Base-by-base conservation (phyloP, 2,329 filamentous ascomycete species). In the Calonectria pseudoturangicola region DNA sequence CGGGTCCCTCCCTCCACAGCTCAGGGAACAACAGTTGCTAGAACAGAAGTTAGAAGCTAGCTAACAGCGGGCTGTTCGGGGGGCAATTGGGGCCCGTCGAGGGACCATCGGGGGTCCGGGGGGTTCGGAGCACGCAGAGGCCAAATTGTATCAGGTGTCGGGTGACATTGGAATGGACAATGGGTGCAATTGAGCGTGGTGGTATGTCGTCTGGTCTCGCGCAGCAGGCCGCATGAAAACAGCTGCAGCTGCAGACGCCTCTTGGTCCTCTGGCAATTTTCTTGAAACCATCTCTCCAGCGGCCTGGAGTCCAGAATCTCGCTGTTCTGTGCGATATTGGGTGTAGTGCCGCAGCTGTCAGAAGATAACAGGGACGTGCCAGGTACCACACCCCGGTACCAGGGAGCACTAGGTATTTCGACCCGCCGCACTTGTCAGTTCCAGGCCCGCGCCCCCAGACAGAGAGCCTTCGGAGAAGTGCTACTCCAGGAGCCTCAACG, bases 391-490 rank as follows among this genome's bases (percentile, higher is more conserved):
- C 58, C 30, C 45, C 30, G 33, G 43, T 30, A 48, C 27, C 36
- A 39, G 64, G 18, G 21, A 65, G 62, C 62, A 50, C 47, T 56
- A 66, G 39, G 58, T 47, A 43, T 36, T 8, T 51, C 33, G 63
- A 62, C 51, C 62, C 68, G 69, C 64, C 47, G 63, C 69, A 67
- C 63, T 66, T 67, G 69, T 71, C 69, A 71, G 69, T 66, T 54
- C 69, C 51, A 70, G 68, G 69, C 69, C 69, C 33, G 65, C 64
- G 33, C 58, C 56, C 64, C 66, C 41, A 41, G 51, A 43, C 36
- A 36, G 48, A 45, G n/a, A 50, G 51, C 27, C 54, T 39, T 60
- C 33, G 33, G 25, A 30, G 25, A 39, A 41, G 54, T 60, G 54
- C 54, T 21, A 27, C 54, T 13, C 54, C 54, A 60, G 54, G 39